Base-by-base conservation (phyloP, 1,284 basidiomycete genomes). In the Puccinia brachypodii region DNA sequence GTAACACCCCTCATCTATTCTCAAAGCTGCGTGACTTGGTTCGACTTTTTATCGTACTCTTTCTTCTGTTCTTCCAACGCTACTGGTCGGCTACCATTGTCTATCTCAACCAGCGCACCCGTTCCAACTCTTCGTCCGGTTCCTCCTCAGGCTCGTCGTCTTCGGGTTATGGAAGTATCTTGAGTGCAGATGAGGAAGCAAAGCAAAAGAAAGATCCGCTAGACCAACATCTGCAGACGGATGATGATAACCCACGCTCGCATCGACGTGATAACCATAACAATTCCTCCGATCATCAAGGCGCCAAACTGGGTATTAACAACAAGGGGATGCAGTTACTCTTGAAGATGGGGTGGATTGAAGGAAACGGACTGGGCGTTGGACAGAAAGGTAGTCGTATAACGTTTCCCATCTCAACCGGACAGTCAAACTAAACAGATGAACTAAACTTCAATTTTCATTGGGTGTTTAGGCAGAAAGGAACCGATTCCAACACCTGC, bases 311-410 rank as follows among this genome's bases (percentile, higher is more conserved):
- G 25, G 78, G 47, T 38, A 81, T 64, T n/a, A 72, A 44, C 31
- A 81, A 81, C 44, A 81, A 81, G 47, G 79, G 79, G 4, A 81
- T 81, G 79, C 31, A 75, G 58, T 36, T 81, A n/a, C 73, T 81
- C 22, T 53, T 81, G 8, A 81, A 81, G 62, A 81, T 81, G 79
- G 79, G 79, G 14, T 81, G 79, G 79, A 44, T 62, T 38, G 25
- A 81, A 44, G 79, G 79, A 22, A 81, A 56, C 42, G 79, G 79
- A 28, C 56, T 81, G 38, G 79, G 79, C 19, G 31, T 81, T 14
- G 47, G 36, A 22, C 56, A 75, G 47, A 64, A 66, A 75, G 79
- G 79, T 75, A 1, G 40, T 42, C 14, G 19, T n/a, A 33, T 62
- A 8, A 19, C 9, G 22, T 25, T 36, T 11, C 25, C 8, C 14